phyloP scores from a whole-genome alignment of 495 filamentous ascomycete species.

The Entonaema liquescens region DNA sequence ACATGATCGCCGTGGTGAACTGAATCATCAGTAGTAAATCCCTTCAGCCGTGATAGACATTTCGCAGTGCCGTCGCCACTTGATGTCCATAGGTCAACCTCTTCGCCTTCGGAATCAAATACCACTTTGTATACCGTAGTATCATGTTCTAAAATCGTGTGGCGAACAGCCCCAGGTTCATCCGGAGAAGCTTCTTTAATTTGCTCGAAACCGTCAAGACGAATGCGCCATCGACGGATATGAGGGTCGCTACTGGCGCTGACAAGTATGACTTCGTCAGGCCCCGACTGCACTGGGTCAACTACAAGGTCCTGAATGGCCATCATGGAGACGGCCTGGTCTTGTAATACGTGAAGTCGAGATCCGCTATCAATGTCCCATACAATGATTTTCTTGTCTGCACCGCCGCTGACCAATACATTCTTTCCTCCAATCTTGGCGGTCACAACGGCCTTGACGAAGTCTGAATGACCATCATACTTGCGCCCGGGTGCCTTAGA shows the following conservation, averaged over 20 bases:
- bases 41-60: slow-evolving; percentile 70
- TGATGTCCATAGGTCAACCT: slow-evolving; percentile 87
- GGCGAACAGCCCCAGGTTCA: slow-evolving; percentile 53
- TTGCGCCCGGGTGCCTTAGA: slow-evolving; percentile 60
- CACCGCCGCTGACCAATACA: slow-evolving; percentile 82
- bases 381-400: slow-evolving; percentile 85
- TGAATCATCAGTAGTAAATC: slow-evolving; percentile 73
- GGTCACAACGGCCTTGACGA: slow-evolving; percentile 80
- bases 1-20: slow-evolving; percentile 90
- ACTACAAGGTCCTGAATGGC: slow-evolving; percentile 78
- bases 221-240: slow-evolving; percentile 76
- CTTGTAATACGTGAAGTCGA: slow-evolving; percentile 76
- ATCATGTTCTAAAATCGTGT: slow-evolving; percentile 80
- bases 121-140: slow-evolving; percentile 84
- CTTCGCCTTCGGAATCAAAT: slow-evolving; percentile 65
- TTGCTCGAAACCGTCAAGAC: slow-evolving; percentile 55
- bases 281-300: slow-evolving; percentile 65
- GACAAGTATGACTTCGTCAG: slow-evolving; percentile 66
- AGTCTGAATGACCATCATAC: slow-evolving; percentile 86
- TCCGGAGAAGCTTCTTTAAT: slow-evolving; percentile 50
- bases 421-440: slow-evolving; percentile 64
- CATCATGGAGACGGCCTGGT: slow-evolving; percentile 69
- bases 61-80: slow-evolving; percentile 86
- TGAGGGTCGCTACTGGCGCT: slow-evolving; percentile 86
- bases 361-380: slow-evolving; percentile 76